Evolutionary conservation across 352 stramenopile species (phyloP), one percentile per base, ranked within the genome.

Genomic region (Globisporangium viniferum): DNA sequence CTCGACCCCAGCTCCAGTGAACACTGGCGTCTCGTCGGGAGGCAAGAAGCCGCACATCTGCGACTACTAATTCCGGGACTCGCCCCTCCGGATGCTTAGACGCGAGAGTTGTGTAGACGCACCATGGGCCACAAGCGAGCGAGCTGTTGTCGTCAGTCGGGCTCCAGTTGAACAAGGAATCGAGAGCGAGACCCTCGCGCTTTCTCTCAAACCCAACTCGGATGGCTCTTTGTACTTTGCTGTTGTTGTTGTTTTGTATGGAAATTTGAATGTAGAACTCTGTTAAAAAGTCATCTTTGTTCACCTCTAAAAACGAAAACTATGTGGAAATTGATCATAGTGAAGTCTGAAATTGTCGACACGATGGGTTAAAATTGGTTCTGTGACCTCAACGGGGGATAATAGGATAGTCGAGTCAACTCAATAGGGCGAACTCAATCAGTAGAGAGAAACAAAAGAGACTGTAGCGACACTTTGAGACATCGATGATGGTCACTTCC

Each of bases 241-340:
- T 54, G 46, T 27, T 54, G 6, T 22, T 54, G 9, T 54, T 54
- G 9, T 54, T n/a, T 27, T 54, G 20, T 54, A 54, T 54, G 46
- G 46, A 54, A 54, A 54, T 54, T 54, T 54, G 46, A 54, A 54
- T 54, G 46, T 54, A 54, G 46, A 54, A 54, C 41, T 48, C 41
- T 48, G 14, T 48, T 48, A 48, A 48, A 48, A n/a, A n/a, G 41
- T 48, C 41, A 48, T n/a, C 41, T n/a, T n/a, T 44, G 36, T 18
- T 27, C 46, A 10, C 6, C 46, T 54, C 4, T 24, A 27, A 5
- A 10, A 53, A 24, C 18, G 46, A 48, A n/a, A 48, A 48, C 5
- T 44, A 3, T 44, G 14, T 48, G n/a, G 41, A 48, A 27, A 27
- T 54, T 27, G 20, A 0, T 27, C n/a, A 5, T n/a, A 27, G 20